Evolutionary conservation across 2,329 filamentous ascomycete genomes (phyloP).

Genomic region (Aspergillus floridensis): DNA sequence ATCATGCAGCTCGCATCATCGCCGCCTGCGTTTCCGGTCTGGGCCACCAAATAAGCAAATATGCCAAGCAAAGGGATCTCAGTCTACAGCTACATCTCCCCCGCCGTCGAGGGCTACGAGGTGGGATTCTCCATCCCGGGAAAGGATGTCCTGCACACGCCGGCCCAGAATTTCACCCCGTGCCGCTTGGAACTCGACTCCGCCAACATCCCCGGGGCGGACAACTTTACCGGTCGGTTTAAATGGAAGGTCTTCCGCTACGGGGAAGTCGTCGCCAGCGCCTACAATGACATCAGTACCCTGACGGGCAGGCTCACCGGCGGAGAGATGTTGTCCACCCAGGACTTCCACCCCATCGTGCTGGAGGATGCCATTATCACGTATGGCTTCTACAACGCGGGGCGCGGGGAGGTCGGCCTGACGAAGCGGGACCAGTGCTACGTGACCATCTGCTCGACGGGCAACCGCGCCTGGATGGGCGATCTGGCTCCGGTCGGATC

Average conservation of each 20-base stretch:
- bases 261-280: neutral
- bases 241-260: constrained; percentile 3
- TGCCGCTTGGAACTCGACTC: constrained; percentile 1
- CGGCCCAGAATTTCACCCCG: neutral
- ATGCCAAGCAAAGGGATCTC: constrained; percentile 6
- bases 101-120: neutral
- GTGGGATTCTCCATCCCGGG: constrained; percentile 1
- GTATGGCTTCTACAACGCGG: constrained; percentile 5
- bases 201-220: neutral
- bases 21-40: neutral
- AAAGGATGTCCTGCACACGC: neutral
- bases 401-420: constrained; percentile 2
- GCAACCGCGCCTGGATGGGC: constrained; percentile 2
- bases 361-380: constrained; percentile 6
- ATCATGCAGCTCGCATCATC: neutral
- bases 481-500: neutral
- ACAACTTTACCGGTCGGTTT: constrained; percentile 1
- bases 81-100: constrained; percentile 3
- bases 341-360: constrained; percentile 4
- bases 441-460: constrained; percentile 1
- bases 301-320: neutral
- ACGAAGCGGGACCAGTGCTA: constrained; percentile 4
- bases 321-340: constrained; percentile 1
- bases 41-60: neutral
- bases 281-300: neutral